These are phyloP conservation scores for Diaporthe aspalathi DNA, from an alignment of 2,329 filamentous ascomycete genomes.

Conservation along the genomic window DNA sequence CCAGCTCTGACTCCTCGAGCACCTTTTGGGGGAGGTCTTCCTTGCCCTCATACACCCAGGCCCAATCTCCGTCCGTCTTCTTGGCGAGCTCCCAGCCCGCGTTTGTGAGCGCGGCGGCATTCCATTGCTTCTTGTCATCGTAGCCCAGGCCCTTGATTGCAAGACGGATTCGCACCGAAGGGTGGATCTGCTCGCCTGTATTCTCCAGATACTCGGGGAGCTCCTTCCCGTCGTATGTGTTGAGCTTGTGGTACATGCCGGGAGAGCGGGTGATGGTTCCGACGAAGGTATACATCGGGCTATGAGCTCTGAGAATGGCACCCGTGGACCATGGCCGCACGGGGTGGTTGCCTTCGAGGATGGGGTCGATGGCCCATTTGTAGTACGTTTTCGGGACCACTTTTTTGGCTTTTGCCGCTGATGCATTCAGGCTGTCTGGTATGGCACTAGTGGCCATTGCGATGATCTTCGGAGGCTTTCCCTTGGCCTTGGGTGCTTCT, in stretches of 20 bases:
- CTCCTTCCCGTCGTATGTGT: conserved; percentile 53
- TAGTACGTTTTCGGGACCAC: conserved; percentile 22
- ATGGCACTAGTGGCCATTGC: conserved; percentile 24
- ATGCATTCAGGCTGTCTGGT: conserved; percentile 31
- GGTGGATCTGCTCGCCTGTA: conserved; percentile 67
- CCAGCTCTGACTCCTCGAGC: conserved; percentile 65
- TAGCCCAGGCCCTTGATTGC: conserved; percentile 61
- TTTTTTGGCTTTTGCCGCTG: conserved; percentile 13
- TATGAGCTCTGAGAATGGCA: conserved; percentile 53
- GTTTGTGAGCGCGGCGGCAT: conserved; percentile 55
- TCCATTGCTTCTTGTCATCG: conserved; percentile 61
- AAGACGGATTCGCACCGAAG: conserved; percentile 64
- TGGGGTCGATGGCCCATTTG: conserved; percentile 60
- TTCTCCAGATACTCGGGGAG: conserved; percentile 57
- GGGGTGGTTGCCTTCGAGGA: conserved; percentile 60
- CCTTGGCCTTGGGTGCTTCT: conserved; percentile 34
- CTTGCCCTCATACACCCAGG: conserved; percentile 65
- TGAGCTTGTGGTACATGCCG: conserved; percentile 59
- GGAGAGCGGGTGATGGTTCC: conserved; percentile 58
- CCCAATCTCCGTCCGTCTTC: conserved; percentile 55
- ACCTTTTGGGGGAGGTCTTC: conserved; percentile 55
- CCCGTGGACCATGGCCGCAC: conserved; percentile 62
- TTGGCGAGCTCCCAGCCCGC: conserved; percentile 56
- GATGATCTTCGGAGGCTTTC: conserved; percentile 23
- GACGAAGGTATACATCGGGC: conserved; percentile 57